Conservation (phyloP, 768 basidiomycete species). For the Mycena olivaceomarginata region DNA sequence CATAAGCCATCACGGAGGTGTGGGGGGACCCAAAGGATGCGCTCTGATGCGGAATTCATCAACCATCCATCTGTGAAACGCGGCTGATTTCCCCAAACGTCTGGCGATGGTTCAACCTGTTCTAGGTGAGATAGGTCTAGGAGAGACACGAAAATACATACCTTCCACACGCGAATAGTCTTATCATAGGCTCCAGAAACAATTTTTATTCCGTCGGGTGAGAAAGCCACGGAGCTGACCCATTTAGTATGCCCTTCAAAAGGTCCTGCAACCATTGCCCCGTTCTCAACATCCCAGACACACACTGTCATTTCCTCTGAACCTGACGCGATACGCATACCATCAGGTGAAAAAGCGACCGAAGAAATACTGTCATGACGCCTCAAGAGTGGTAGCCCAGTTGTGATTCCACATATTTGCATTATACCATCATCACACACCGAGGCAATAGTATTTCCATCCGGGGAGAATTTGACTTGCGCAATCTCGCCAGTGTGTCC, state of each 20-base stretch:
- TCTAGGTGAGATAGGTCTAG: neutral
- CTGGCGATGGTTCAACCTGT: neutral
- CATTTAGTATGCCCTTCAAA: neutral
- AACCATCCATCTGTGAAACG: neutral
- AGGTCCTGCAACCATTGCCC: neutral
- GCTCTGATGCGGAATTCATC: neutral
- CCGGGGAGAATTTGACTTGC: neutral
- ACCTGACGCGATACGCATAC: neutral
- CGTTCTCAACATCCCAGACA: neutral
- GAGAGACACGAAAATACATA: neutral
- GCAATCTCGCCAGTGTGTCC: neutral
- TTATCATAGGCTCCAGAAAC: neutral
- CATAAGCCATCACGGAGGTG: neutral
- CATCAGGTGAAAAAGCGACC: neutral
- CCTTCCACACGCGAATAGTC: neutral
- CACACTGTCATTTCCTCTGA: neutral
- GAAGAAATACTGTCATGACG: neutral
- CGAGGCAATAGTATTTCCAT: neutral
- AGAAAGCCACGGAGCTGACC: neutral
- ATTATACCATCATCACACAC: neutral
- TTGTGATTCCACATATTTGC: neutral
- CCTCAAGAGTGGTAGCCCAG: neutral
- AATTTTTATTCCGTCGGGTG: neutral
- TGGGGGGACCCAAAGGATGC: neutral
- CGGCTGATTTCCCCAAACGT: neutral